Evolutionary conservation across 2,329 filamentous ascomycete species (phyloP), one percentile per base, ranked within the genome.

Genomic region (Zarea fungicola): DNA sequence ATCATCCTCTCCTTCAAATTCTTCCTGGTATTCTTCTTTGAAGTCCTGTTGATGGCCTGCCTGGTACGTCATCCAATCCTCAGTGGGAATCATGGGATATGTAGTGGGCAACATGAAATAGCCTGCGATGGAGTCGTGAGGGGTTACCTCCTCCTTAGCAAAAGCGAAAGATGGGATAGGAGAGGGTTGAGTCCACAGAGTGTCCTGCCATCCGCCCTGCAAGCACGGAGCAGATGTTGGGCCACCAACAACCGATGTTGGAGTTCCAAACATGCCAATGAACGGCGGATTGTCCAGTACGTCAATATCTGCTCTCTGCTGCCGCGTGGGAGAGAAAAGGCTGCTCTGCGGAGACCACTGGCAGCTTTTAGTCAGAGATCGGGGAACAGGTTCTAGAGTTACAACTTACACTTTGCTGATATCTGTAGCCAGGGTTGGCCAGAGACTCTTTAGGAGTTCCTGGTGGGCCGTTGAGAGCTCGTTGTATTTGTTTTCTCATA

Each of bases 261-360:
- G 19, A 6, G 47, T 49, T 25, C 43, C 47, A 39, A 49, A 37
- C 31, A 40, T 43, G 25, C 47, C 23, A 25, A 40, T 49, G 40
- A 49, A 36, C 9, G 42, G 32, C n/a, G 47, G 47, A 11, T 39
- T 39, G 6, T 49, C 47, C 14, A 39, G 26, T 9, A 43, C 40
- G 22, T 43, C 47, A 14, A 32, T 32, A 7, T 49, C 47, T 25
- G 40, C 26, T 26, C 40, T 43, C 34, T 43, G 40, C 26, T 39
- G n/a, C 14, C 47, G 8, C 9, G 32, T 43, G 2, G 47, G 47
- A 19, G 47, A 49, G 8, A 23, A 32, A 29, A 43, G 43, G 10
- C 47, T 43, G n/a, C 47, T 49, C 32, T 32, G 23, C 1, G 47
- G 47, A 14, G 47, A 49, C 47, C 47, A 49, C 47, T 49, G 19